These are phyloP conservation scores for Fusarium hostae DNA, from an alignment of 2,329 filamentous ascomycete genomes.

Conservation along the genomic window DNA sequence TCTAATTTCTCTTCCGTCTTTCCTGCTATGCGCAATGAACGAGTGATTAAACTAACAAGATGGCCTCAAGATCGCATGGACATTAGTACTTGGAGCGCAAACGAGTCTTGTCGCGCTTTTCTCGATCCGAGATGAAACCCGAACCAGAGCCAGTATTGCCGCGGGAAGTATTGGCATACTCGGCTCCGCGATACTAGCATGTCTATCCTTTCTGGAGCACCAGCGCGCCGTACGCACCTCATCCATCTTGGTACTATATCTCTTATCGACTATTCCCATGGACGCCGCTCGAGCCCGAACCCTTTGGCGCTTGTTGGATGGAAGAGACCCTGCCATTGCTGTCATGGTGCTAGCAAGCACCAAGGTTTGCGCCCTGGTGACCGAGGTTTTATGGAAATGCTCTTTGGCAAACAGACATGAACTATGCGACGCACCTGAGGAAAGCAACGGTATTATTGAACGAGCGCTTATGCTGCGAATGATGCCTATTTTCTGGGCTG, in stretches of 20 bases:
- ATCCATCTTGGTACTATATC: not conserved
- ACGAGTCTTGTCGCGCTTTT: not conserved
- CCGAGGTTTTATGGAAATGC: not conserved
- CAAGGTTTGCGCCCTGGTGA: not conserved
- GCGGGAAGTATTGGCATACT: not conserved
- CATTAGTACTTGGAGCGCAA: not conserved
- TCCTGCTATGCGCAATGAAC: fast-evolving
- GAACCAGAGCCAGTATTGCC: not conserved
- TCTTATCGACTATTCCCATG: not conserved
- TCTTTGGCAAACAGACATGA: not conserved
- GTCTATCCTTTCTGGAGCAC: not conserved
- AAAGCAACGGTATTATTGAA: not conserved
- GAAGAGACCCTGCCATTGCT: not conserved
- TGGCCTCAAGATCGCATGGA: not conserved
- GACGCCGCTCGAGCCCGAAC: not conserved
- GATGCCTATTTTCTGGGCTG: not conserved
- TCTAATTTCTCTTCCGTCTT: fast-evolving
- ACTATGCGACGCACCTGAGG: not conserved
- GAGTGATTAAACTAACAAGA: not conserved
- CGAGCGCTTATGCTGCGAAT: not conserved
- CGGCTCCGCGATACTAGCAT: not conserved
- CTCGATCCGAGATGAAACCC: not conserved
- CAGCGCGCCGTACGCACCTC: not conserved
- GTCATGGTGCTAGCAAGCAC: not conserved
- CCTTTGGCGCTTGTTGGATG: not conserved